Percentiles rank a stretch among this genome's conserved stretches.
phyloP scores from a whole-genome alignment of 2,329 filamentous ascomycete genomes.

The Emydomyces testavorans region DNA sequence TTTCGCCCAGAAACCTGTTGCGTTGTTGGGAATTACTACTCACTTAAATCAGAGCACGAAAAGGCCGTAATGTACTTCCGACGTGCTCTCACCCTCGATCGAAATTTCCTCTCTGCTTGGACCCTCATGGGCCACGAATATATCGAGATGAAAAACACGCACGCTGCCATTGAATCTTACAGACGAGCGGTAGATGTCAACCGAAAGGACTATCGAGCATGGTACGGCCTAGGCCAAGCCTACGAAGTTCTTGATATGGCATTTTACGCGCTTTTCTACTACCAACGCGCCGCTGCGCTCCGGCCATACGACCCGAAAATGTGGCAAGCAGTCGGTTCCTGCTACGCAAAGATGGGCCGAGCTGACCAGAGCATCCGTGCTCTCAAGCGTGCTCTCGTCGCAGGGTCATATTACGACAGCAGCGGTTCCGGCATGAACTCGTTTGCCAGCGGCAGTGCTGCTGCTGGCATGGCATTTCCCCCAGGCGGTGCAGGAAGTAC shows the following conservation, averaged over 20 bases:
- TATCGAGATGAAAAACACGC: constrained; percentile 95
- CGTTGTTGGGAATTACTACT: constrained; percentile 96
- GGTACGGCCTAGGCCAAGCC: constrained; percentile 93
- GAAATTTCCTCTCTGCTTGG: constrained; percentile 87
- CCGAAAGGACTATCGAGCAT: constrained; percentile 88
- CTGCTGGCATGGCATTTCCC: constrained; percentile 32
- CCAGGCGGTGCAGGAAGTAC: constrained; percentile 22
- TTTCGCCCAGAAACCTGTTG: constrained; percentile 96
- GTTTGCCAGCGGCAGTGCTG: constrained; percentile 26
- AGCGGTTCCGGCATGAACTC: constrained; percentile 29
- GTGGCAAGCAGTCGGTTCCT: constrained; percentile 94
- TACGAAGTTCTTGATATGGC: constrained; percentile 98
- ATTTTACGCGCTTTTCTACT: constrained; percentile 93
- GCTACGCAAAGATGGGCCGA: constrained; percentile 78
- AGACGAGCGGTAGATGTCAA: constrained; percentile 92
- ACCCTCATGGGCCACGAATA: constrained; percentile 99
- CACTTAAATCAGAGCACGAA: constrained; percentile 83
- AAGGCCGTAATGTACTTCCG: constrained; percentile 98
- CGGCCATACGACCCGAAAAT: constrained; percentile 97
- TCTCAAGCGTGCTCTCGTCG: constrained; percentile 79
- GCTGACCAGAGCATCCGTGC: constrained; percentile 87
- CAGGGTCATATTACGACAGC: constrained; percentile 73
- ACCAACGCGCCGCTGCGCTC: constrained; percentile 84
- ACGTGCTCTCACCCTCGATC: constrained; percentile 77
- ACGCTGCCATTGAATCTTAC: constrained; percentile 95